Evolutionary conservation across 495 filamentous ascomycete genomes (phyloP).

Genomic region (Aspergillus avenaceus): DNA sequence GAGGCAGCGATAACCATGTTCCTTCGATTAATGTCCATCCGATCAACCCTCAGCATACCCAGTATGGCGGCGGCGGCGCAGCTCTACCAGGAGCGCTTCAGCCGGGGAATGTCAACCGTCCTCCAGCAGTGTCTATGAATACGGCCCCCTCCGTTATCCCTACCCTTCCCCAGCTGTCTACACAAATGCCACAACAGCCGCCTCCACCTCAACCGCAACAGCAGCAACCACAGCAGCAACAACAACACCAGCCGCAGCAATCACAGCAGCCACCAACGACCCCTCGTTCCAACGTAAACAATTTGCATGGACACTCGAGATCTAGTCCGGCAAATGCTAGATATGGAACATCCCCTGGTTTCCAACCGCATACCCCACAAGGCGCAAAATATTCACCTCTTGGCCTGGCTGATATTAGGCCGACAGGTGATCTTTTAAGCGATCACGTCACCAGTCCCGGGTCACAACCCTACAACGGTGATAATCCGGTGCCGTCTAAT

Average conservation of each 20-base stretch:
- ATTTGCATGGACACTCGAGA: constrained; percentile 68
- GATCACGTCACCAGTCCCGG: constrained; percentile 52
- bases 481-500: constrained; percentile 54
- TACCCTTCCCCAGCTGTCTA: constrained; percentile 61
- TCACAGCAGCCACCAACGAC: constrained; percentile 54
- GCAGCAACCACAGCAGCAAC: constrained; percentile 42
- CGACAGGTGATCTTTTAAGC: constrained; percentile 67
- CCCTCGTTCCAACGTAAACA: constrained; percentile 62
- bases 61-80: constrained; percentile 40
- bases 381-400: constrained; percentile 80
- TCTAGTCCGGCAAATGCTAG: constrained; percentile 75
- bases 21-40: constrained; percentile 69
- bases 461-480: constrained; percentile 37
- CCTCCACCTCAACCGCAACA: constrained; percentile 2
- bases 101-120: constrained; percentile 58
- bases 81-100: constrained; percentile 68
- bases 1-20: constrained; percentile 36
- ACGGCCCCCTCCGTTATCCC: constrained; percentile 67
- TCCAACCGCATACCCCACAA: constrained; percentile 62
- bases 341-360: constrained; percentile 65
- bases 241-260: constrained; percentile 3
- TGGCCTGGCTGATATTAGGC: constrained; percentile 85
- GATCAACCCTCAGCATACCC: constrained; percentile 53
- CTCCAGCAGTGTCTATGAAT: constrained; percentile 63
- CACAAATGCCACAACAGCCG: too few species aligned